A percentile compares a stretch with the other conserved stretches of the same genome.
phyloP scores from a whole-genome alignment of 306 rosid genomes.

The Acacia confusa region DNA sequence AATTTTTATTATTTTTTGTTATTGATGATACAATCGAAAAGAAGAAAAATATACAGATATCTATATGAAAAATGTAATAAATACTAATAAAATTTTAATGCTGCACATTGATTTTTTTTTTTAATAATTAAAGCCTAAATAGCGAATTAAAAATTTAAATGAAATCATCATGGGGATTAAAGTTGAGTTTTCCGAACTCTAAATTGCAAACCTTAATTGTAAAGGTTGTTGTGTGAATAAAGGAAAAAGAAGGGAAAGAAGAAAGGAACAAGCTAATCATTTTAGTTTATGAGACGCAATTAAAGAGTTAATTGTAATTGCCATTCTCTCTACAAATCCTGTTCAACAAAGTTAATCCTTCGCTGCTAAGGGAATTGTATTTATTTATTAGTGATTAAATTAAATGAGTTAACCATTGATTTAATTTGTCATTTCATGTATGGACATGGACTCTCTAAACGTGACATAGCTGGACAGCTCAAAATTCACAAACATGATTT shows the following conservation, averaged over 20 bases:
- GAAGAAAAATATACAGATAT: neutral
- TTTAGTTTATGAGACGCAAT: constrained; percentile 16
- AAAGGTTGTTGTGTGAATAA: neutral
- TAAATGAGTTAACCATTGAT: constrained; percentile 8
- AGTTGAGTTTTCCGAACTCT: neutral
- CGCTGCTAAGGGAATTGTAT: constrained; percentile 1
- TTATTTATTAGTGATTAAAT: neutral
- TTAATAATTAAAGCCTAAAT: neutral
- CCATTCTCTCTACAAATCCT: neutral
- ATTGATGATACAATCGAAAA: neutral
- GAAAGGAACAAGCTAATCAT: constrained; percentile 1
- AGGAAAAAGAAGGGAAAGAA: neutral
- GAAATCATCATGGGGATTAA: neutral
- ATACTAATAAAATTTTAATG: neutral
- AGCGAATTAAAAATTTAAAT: neutral
- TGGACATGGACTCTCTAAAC: constrained; percentile 44
- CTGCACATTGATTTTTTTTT: neutral
- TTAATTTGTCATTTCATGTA: constrained; percentile 50
- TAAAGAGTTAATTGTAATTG: constrained; percentile 19
- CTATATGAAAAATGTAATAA: neutral
- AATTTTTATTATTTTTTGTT: no score
- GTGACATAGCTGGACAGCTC: constrained; percentile 46
- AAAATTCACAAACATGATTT: constrained; percentile 39
- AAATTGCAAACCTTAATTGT: neutral
- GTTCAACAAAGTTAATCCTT: constrained; percentile 28